Percentiles rank a stretch among this genome's conserved stretches.
These are phyloP conservation scores for Spatholobus suberectus DNA, from an alignment of 306 rosid species.

Conservation along the genomic window DNA sequence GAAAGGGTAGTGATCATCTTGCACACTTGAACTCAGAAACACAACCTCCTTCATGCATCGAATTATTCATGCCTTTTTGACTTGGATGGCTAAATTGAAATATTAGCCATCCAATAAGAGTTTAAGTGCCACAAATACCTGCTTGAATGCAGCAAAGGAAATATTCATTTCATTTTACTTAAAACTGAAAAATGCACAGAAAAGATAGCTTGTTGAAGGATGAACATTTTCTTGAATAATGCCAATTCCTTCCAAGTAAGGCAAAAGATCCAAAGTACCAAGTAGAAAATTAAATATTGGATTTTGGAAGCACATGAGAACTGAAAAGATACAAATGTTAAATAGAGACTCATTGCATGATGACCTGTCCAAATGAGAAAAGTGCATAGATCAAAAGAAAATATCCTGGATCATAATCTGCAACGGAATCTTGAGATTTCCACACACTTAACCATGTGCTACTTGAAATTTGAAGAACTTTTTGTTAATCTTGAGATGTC, in stretches of 20 bases:
- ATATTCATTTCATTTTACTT: no score
- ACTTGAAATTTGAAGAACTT: constrained; percentile 77
- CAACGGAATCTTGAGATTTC: constrained; percentile 61
- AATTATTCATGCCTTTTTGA: background rate
- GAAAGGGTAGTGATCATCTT: background rate
- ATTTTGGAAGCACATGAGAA: constrained; percentile 22
- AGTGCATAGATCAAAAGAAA: constrained; percentile 71
- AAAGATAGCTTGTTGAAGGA: background rate
- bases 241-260: no score
- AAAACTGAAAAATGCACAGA: background rate
- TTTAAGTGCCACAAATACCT: no score
- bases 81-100: background rate
- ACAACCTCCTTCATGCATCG: background rate
- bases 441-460: constrained; percentile 84
- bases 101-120: no score
- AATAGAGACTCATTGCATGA: constrained; percentile 19
- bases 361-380: constrained; percentile 80
- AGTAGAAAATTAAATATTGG: no score
- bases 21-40: no score
- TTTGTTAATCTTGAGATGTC: no score
- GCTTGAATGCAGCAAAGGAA: no score
- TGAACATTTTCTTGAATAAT: no score
- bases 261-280: no score
- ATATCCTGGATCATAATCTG: constrained; percentile 59
- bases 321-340: constrained; percentile 20